Evolutionary conservation across 495 filamentous ascomycete genomes (phyloP).

Genomic region (Neurospora tetraspora): DNA sequence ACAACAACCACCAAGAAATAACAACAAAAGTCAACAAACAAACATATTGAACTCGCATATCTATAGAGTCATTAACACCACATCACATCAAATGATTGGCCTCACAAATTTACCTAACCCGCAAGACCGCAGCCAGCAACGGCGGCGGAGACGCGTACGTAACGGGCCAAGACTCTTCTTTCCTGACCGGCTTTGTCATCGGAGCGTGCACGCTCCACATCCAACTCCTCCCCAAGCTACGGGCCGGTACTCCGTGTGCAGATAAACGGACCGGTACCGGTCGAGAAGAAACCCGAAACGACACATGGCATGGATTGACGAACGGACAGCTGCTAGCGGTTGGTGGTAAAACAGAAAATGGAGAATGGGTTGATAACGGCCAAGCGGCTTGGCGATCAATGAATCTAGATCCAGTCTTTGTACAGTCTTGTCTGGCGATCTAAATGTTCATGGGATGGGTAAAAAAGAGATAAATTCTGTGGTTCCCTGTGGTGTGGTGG

Average conservation of each 20-base stretch:
- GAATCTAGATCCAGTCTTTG: neutral
- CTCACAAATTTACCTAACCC: neutral
- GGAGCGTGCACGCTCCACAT: neutral
- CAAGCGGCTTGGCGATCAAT: neutral
- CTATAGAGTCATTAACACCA: no score
- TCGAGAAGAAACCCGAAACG: neutral
- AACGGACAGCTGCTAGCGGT: neutral
- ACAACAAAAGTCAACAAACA: neutral
- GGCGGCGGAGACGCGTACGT: neutral
- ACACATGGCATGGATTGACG: neutral
- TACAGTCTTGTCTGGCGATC: neutral
- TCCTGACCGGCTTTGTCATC: neutral
- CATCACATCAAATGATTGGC: neutral
- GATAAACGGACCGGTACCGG: neutral
- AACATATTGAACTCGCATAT: no score
- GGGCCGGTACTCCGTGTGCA: neutral
- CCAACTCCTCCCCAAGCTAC: neutral
- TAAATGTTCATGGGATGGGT: neutral
- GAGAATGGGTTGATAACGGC: neutral
- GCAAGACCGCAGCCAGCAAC: neutral
- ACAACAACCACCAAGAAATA: neutral
- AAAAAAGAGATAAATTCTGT: neutral
- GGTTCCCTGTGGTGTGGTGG: neutral
- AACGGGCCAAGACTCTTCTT: neutral
- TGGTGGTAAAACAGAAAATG: no score